Conservation (phyloP, 164 flowering plant species). For the Stephania cephalantha region DNA sequence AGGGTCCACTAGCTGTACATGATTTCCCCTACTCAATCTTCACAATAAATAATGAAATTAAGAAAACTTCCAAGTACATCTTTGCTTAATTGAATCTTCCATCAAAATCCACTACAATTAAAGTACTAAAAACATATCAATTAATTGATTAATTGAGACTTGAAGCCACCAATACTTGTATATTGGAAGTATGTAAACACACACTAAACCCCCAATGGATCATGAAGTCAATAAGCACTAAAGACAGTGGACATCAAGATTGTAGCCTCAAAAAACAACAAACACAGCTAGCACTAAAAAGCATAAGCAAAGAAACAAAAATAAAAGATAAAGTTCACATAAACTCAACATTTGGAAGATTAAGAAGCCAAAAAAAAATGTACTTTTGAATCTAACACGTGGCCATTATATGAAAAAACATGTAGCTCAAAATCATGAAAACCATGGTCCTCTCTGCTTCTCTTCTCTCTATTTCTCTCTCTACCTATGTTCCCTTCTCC, state of each 20-base stretch:
- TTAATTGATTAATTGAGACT: no score
- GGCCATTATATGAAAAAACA: neutral
- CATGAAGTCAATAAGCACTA: neutral
- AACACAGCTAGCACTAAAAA: neutral
- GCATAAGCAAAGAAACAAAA: neutral
- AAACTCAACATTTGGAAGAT: neutral
- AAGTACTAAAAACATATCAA: neutral
- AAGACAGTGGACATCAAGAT: neutral
- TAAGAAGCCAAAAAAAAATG: neutral
- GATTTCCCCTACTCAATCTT: no score
- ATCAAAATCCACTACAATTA: neutral
- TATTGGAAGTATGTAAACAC: neutral
- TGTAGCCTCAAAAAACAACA: neutral
- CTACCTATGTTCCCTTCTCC: neutral
- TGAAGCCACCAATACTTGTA: no score
- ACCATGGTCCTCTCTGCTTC: neutral
- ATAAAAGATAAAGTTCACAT: neutral
- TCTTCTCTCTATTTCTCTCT: neutral
- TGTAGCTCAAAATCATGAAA: neutral
- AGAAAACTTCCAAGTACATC: no score
- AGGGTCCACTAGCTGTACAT: no score
- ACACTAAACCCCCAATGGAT: neutral
- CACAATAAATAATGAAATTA: no score
- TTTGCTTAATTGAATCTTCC: no score
- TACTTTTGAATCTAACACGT: neutral